Conservation (phyloP, 2,329 filamentous ascomycete species). For the Colletotrichum brevisporum region DNA sequence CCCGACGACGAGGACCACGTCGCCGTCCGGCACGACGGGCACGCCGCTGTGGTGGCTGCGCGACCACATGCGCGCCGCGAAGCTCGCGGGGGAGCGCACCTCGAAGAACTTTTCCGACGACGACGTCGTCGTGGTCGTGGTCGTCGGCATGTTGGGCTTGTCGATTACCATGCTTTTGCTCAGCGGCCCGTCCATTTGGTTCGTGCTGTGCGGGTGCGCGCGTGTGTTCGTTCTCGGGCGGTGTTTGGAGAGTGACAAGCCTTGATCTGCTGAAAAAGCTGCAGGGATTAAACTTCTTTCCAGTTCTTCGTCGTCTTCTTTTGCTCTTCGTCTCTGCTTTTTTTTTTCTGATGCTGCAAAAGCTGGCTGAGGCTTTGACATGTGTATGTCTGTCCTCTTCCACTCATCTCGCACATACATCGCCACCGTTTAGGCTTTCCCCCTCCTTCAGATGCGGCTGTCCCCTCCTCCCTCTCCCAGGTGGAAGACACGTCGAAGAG, state of each 20-base stretch:
- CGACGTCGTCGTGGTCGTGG: conserved; percentile 18
- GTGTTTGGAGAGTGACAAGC: too few species aligned
- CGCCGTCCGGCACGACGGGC: conserved; percentile 40
- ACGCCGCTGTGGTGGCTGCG: conserved; percentile 31
- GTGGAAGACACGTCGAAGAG: conserved; percentile 11
- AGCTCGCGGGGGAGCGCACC: conserved; percentile 37
- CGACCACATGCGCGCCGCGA: conserved; percentile 40
- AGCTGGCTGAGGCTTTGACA: neutral
- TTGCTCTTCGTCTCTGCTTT: neutral
- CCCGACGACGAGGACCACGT: conserved; percentile 45
- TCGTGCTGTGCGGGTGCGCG: neutral
- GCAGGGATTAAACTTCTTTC: neutral
- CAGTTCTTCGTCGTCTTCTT: neutral
- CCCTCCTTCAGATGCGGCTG: conserved; percentile 30
- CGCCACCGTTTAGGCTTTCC: conserved; percentile 37
- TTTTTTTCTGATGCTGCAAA: neutral
- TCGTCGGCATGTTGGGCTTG: conserved; percentile 26
- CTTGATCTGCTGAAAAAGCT: neutral
- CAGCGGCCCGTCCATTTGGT: conserved; percentile 25
- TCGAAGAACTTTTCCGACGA: conserved; percentile 36
- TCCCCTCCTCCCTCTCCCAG: conserved; percentile 30
- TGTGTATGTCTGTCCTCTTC: conserved; percentile 6
- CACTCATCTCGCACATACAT: conserved; percentile 20
- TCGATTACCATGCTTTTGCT: conserved; percentile 32
- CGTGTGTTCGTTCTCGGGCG: neutral